Evolutionary conservation across 1,284 basidiomycete species (phyloP), one percentile per base, ranked within the genome.

Genomic region (Meira miltonrushii): DNA sequence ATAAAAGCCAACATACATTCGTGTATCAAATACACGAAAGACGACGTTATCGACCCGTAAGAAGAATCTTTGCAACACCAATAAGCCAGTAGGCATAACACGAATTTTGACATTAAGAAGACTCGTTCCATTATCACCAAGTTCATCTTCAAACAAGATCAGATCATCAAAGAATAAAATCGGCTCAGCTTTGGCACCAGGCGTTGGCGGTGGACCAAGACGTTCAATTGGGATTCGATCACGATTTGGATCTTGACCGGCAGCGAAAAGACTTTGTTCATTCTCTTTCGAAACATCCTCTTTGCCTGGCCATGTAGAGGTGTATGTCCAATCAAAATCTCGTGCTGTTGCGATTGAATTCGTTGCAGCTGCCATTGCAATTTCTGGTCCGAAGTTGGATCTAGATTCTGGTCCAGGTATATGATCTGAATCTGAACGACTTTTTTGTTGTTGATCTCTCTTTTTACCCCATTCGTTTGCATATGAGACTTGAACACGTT

Each of bases 291-390:
- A 2, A n/a, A 46, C 2, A 17, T 53, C 23, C 9, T 39, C 54
- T 12, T 21, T 85, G 0, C 94, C 95, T 0, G 86, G 72, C 74
- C 96, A 94, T 0, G 84, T 86, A 2, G 90, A 90, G 0, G 92
- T 95, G 78, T 95, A 98, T 5, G 95, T 98, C 95, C 95, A 98
- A 77, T 99, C 95, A 79, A 91, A 97, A 1, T 75, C 67, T 41
- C 70, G 70, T 0, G 72, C 68, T 8, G 64, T 57, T 1, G 62
- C 60, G 33, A 77, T 76, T 2, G 63, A 46, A 21, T 46, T 15
- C 5, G 61, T 60, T 11, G 59, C 62, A 9, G 41, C 60, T 3
- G 60, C 62, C 21, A 50, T 52, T 13, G 61, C 64, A 3, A 58
- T 57, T 15, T 47, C 58, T 1, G 41, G 52, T 17, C 69, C 67